Evolutionary conservation across 2,329 filamentous ascomycete genomes (phyloP).

Genomic region (Calonectria fujianensis): DNA sequence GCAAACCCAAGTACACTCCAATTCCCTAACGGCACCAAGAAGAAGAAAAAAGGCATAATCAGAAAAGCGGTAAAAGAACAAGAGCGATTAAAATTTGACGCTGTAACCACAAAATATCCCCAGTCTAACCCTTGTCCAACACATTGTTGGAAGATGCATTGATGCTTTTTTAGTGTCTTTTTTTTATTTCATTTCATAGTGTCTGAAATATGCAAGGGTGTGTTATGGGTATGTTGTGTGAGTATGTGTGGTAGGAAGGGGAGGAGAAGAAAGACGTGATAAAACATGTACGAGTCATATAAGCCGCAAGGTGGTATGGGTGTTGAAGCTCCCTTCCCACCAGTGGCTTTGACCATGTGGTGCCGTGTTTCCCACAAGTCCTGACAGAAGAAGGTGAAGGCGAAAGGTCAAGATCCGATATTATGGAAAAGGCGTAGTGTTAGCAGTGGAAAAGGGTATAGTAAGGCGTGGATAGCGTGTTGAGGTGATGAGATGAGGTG

Average conservation of each 20-base stretch:
- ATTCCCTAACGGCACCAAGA: constrained; percentile 22
- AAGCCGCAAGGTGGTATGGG: not conserved
- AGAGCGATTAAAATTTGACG: constrained; percentile 23
- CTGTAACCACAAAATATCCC: constrained; percentile 16
- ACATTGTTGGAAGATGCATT: constrained; percentile 7
- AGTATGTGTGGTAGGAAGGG: constrained; percentile 12
- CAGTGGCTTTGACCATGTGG: constrained; percentile 44
- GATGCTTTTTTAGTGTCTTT: constrained; percentile 19
- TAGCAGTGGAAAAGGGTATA: constrained; percentile 24
- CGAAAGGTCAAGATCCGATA: constrained; percentile 41
- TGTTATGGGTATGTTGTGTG: constrained; percentile 12
- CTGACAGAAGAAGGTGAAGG: constrained; percentile 21
- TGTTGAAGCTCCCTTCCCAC: constrained; percentile 41
- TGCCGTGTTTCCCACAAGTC: constrained; percentile 50
- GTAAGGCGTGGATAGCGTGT: constrained; percentile 16
- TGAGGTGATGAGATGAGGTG: constrained; percentile 25
- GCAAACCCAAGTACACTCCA: not conserved
- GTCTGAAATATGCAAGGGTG: constrained; percentile 13
- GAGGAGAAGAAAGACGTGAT: not conserved
- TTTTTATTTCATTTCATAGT: not conserved
- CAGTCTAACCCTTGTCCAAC: constrained; percentile 12
- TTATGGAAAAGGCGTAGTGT: constrained; percentile 37
- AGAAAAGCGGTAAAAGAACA: constrained; percentile 18
- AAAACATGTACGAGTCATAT: constrained; percentile 27
- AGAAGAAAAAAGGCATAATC: constrained; percentile 2